Evolutionary conservation across 495 filamentous ascomycete genomes (phyloP).

Genomic region (Chaetomium tenue): DNA sequence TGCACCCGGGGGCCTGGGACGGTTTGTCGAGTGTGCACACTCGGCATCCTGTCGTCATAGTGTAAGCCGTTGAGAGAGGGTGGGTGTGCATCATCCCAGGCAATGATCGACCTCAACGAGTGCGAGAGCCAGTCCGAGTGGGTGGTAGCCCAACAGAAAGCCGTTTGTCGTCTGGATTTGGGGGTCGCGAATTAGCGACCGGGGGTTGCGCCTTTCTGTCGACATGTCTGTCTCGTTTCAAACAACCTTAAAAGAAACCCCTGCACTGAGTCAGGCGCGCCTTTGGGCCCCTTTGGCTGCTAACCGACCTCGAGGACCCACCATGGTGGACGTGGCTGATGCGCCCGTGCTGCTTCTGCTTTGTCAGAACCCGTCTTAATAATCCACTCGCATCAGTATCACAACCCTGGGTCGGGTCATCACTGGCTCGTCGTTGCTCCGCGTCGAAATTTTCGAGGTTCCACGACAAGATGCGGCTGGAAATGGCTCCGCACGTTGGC

Average conservation of each 20-base stretch:
- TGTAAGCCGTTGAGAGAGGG: not conserved
- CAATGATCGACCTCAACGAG: not conserved
- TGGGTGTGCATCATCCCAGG: too few species aligned
- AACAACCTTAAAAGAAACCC: not conserved
- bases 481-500: not conserved
- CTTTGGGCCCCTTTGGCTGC: too few species aligned
- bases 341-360: conserved; percentile 1
- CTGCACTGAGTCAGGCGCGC: conserved; percentile 2
- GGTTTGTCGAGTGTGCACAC: not conserved
- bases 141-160: too few species aligned
- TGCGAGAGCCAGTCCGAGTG: too few species aligned
- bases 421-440: too few species aligned
- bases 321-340: not conserved
- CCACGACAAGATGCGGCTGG: too few species aligned
- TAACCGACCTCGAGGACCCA: not conserved
- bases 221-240: conserved; percentile 17
- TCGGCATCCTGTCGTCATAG: not conserved
- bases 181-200: not conserved
- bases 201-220: conserved; percentile 14
- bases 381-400: not conserved
- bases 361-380: not conserved
- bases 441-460: not conserved
- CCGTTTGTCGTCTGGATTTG: not conserved
- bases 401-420: too few species aligned
- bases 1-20: not conserved